These are phyloP conservation scores for Suillus discolor DNA, from an alignment of 768 basidiomycete species.

Conservation along the genomic window DNA sequence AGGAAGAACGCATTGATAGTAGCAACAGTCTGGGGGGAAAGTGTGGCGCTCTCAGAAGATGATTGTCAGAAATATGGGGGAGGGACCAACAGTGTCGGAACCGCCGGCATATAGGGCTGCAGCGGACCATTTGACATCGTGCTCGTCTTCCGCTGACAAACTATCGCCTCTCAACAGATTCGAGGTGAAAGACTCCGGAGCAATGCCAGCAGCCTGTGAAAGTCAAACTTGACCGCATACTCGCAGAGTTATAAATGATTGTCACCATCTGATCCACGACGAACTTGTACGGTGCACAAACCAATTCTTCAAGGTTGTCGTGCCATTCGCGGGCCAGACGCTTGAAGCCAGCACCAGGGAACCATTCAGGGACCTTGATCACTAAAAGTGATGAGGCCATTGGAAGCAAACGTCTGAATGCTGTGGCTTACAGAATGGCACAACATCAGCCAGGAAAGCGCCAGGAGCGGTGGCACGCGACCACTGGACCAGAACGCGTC, in stretches of 20 bases:
- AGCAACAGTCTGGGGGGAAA: conserved; percentile 1
- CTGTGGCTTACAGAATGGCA: conserved; percentile 42
- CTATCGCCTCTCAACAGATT: conserved; percentile 54
- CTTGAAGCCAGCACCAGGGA: conserved; percentile 60
- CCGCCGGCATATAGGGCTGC: conserved; percentile 32
- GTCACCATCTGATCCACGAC: conserved; percentile 64
- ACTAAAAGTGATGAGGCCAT: conserved; percentile 26
- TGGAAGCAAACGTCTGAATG: background rate
- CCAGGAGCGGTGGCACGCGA: conserved; percentile 51
- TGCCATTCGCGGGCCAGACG: conserved; percentile 55
- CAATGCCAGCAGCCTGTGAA: conserved; percentile 53
- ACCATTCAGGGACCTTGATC: conserved; percentile 54
- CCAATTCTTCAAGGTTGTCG: conserved; percentile 56
- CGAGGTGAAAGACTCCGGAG: conserved; percentile 55
- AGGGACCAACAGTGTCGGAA: background rate
- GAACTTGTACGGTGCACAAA: conserved; percentile 55
- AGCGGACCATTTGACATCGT: conserved; percentile 63
- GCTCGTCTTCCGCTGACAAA: conserved; percentile 56
- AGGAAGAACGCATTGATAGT: conserved; percentile 13
- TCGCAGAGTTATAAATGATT: background rate
- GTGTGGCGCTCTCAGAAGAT: background rate
- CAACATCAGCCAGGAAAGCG: conserved; percentile 50
- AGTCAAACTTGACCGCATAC: background rate
- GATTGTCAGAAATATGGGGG: background rate
- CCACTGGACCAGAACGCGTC: conserved; percentile 53